A percentile compares a stretch with the other conserved stretches of the same genome.
Conservation (phyloP, 1,284 basidiomycete genomes). For the Moesziomyces globuligerus region DNA sequence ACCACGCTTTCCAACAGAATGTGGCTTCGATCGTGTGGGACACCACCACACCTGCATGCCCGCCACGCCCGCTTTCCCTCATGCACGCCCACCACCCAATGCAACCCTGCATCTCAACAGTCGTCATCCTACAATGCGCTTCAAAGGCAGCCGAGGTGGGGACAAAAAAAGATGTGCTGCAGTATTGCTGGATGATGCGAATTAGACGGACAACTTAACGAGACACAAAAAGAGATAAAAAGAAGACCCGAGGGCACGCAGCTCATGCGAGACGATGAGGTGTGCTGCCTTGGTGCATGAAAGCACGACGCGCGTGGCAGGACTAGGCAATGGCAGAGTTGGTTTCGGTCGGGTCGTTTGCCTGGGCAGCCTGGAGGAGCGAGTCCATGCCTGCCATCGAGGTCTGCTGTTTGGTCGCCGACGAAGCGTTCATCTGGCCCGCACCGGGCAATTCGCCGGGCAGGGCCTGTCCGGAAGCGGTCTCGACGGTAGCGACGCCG, state of each 20-base stretch:
- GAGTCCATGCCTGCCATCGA: conserved; percentile 38
- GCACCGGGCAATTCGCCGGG: conserved; percentile 33
- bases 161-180: no score
- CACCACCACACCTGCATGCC: no score
- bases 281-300: no score
- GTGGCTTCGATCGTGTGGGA: no score
- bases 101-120: no score
- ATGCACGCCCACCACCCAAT: no score
- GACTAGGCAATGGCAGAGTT: conserved; percentile 34
- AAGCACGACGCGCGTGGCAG: neutral
- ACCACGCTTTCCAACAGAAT: no score
- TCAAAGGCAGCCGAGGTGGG: no score
- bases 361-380: conserved; percentile 27
- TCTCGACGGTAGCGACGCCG: conserved; percentile 16
- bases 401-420: conserved; percentile 42
- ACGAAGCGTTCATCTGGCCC: conserved; percentile 38
- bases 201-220: neutral
- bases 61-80: no score
- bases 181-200: neutral
- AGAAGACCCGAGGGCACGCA: no score
- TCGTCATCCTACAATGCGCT: no score
- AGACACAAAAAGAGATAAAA: neutral
- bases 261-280: no score
- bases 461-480: conserved; percentile 27
- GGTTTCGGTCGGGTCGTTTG: conserved; percentile 28